Conservation (phyloP, 75 land plant species). For the Picea sitchensis region DNA sequence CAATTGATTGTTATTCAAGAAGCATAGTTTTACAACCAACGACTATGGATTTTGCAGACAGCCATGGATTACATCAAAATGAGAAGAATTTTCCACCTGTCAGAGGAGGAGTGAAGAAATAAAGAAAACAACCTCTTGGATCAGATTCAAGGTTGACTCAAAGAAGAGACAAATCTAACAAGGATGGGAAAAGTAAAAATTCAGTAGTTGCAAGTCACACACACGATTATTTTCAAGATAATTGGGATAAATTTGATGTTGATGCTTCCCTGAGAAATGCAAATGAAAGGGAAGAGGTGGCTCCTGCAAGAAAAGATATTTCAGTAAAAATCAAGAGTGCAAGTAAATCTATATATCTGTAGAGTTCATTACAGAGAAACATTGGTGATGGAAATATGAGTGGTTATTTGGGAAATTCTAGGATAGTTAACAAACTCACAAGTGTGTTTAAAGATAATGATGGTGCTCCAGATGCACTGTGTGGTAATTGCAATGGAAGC, state of each 20-base stretch:
- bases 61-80: too few relatives aligned
- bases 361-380: too few relatives aligned
- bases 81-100: conserved; percentile 21
- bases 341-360: too few relatives aligned
- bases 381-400: background rate
- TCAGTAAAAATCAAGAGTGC: too few relatives aligned
- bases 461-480: too few relatives aligned
- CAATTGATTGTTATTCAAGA: too few relatives aligned
- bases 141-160: conserved; percentile 2
- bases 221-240: conserved; percentile 32
- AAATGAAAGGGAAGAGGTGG: conserved; percentile 10
- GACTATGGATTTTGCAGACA: too few relatives aligned
- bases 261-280: conserved; percentile 34
- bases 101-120: conserved; percentile 2
- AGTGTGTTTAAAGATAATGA: too few relatives aligned
- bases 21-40: too few relatives aligned
- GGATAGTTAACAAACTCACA: too few relatives aligned
- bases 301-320: conserved; percentile 12
- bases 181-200: background rate
- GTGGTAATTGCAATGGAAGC: too few relatives aligned
- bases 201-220: conserved; percentile 30
- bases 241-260: conserved; percentile 58
- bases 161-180: conserved; percentile 7
- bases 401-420: too few relatives aligned
- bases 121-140: background rate